Conservation (phyloP, 2,329 filamentous ascomycete species). For the Tolypocladium sp. region DNA sequence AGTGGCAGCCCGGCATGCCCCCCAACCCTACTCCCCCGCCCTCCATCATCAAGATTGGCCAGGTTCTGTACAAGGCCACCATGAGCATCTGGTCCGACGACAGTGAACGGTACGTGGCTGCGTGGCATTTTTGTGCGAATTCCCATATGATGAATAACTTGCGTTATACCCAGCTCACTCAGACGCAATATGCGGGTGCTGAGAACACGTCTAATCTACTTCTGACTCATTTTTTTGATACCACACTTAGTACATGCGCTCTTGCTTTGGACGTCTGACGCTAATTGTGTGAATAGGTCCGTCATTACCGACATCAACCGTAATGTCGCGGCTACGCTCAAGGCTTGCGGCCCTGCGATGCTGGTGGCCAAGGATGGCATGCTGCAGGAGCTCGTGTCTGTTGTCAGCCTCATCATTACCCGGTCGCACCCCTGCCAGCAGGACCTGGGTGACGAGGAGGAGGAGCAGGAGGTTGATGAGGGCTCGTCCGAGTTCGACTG, state of each 20-base stretch:
- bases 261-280: neutral
- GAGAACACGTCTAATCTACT: slow-evolving; percentile 58
- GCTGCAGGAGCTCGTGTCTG: slow-evolving; percentile 66
- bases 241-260: neutral
- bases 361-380: slow-evolving; percentile 59
- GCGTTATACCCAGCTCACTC: slow-evolving; percentile 99
- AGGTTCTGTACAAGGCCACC: slow-evolving; percentile 77
- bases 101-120: slow-evolving; percentile 72
- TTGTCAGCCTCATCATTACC: slow-evolving; percentile 71
- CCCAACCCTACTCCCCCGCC: slow-evolving; percentile 69
- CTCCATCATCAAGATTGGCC: slow-evolving; percentile 76
- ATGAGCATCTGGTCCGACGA: slow-evolving; percentile 83
- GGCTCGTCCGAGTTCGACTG: slow-evolving; percentile 95
- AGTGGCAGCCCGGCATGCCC: slow-evolving; percentile 85
- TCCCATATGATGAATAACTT: slow-evolving; percentile 69
- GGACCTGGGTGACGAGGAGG: slow-evolving; percentile 75
- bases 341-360: slow-evolving; percentile 81
- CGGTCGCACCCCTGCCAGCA: slow-evolving; percentile 90
- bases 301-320: slow-evolving; percentile 94
- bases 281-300: slow-evolving; percentile 42
- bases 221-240: slow-evolving; percentile 19
- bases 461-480: slow-evolving; percentile 59
- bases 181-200: slow-evolving; percentile 84
- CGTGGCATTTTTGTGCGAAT: neutral
- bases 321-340: slow-evolving; percentile 82